Evolutionary conservation across 495 filamentous ascomycete species (phyloP), one percentile per base, ranked within the genome.

Genomic region (Hapsidospora chrysogenum): DNA sequence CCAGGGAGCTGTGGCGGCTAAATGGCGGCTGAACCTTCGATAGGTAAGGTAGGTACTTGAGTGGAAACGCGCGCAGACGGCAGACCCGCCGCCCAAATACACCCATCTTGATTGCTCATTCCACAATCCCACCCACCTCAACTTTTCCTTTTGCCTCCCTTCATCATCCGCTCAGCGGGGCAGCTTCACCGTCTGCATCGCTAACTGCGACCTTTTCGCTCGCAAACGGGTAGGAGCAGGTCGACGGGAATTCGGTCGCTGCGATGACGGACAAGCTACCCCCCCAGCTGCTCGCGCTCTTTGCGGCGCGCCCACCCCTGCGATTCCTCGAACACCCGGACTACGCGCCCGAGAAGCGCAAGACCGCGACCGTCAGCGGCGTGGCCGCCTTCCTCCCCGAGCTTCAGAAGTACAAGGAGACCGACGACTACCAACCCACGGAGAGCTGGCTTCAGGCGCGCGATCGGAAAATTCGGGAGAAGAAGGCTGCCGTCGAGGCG

Each of bases 241-340:
- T n/a, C n/a, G n/a, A n/a, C n/a, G n/a, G n/a, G n/a, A n/a, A n/a
- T n/a, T n/a, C n/a, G n/a, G n/a, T n/a, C n/a, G n/a, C n/a, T 16
- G 66, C 33, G 22, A 96, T 95, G 87, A 96, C 87, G 6, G 86
- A 93, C 65, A 85, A 87, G 57, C 78, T 97, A 6, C 87, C 87
- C 33, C 82, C 81, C 32, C 86, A 87, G 42, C 73, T 97, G 21
- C 71, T 95, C 47, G 80, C 80, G 44, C 83, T 97, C 38, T 97
- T 97, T 60, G 79, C 85, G 48, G 82, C 89, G 40, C 80, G 89
- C 20, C 89, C 92, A 32, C 76, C 87, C 34, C 64, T 97, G 42
- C 80, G 85, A 54, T 97, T 80, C 66, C 72, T 94, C 31, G 77
- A 82, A 30, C 83, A 85, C 5, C 63, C 60, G 46, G 87, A 94